Evolutionary conservation across 2,329 filamentous ascomycete genomes (phyloP), one percentile per base, ranked within the genome.

Genomic region (Aaosphaeria arxii): DNA sequence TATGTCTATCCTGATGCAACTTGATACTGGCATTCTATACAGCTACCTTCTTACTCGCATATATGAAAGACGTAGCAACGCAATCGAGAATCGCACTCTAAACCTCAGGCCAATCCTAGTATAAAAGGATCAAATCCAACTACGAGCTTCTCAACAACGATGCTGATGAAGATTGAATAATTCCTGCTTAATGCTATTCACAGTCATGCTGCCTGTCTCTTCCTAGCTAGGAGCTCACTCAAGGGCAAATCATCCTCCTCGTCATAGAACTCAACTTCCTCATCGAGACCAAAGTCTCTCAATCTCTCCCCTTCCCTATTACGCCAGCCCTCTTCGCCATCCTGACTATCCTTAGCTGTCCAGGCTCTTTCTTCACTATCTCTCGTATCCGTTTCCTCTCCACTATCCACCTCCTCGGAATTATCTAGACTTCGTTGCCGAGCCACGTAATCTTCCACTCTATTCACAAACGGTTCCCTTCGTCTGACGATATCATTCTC

Each of bases 221-320:
- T 58, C 17, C 61, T 51, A 28, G 60, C 61, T 40, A 91, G 69
- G 11, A 92, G 59, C 62, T 89, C 84, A 4, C 81, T 83, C 38
- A 92, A 70, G 0, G 88, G 88, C 11, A 92, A 71, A 57, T 91
- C 84, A 51, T 86, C 83, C 35, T 80, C 77, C 53, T 40, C 47
- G 38, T 41, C 77, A 30, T 83, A 81, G 42, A 85, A 85, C 52
- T 90, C 86, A 0, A 79, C 80, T 11, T 88, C 86, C 59, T 90
- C 87, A 57, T 92, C 89, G 0, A 94, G 88, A 1, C 89, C 89
- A 61, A 85, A 94, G 59, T 94, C 89, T 39, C 80, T 77, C 43
- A 94, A 70, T 32, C 83, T 76, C 62, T 92, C 87, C 1, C 88
- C 89, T 45, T 92, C 88, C 0, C 82, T 77, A 56, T 91, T 92